phyloP scores from a whole-genome alignment of 768 basidiomycete genomes.

The Lactarius trivialis region DNA sequence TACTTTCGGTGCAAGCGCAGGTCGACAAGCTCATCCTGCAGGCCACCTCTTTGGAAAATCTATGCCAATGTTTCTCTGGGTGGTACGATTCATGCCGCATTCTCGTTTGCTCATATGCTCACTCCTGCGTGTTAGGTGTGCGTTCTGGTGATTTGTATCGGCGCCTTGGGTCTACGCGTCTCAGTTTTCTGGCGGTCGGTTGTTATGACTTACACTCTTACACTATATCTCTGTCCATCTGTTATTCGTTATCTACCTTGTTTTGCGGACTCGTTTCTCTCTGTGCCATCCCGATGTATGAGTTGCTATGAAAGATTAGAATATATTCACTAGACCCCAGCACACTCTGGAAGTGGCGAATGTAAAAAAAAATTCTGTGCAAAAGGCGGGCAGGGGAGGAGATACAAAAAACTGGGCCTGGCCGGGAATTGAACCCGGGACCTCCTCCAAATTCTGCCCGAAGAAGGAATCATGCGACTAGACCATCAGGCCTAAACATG shows the following conservation, averaged over 20 bases:
- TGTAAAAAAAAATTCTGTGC: neutral
- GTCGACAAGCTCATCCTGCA: conserved; percentile 92
- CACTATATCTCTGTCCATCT: conserved; percentile 12
- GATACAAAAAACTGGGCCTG: conserved; percentile 43
- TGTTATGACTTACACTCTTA: neutral
- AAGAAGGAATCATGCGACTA: conserved; percentile 24
- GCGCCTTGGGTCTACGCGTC: neutral
- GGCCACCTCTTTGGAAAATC: conserved; percentile 88
- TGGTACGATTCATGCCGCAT: conserved; percentile 45
- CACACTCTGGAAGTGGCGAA: neutral
- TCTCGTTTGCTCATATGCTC: neutral
- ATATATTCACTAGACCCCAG: too few relatives aligned
- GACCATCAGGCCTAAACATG: conserved; percentile 25
- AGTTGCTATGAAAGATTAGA: neutral
- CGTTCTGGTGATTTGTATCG: conserved; percentile 33
- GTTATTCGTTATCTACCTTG: conserved; percentile 15
- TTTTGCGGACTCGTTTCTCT: neutral
- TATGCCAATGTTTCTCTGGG: conserved; percentile 95
- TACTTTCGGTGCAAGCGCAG: conserved; percentile 70
- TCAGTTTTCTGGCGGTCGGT: neutral
- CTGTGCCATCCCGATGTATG: neutral
- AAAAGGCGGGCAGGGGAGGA: neutral
- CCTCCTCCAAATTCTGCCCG: conserved; percentile 53
- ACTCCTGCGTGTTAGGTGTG: conserved; percentile 30
- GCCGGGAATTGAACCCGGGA: conserved; percentile 86